Conservation (phyloP, 2,329 filamentous ascomycete genomes). For the Fusarium sp. region DNA sequence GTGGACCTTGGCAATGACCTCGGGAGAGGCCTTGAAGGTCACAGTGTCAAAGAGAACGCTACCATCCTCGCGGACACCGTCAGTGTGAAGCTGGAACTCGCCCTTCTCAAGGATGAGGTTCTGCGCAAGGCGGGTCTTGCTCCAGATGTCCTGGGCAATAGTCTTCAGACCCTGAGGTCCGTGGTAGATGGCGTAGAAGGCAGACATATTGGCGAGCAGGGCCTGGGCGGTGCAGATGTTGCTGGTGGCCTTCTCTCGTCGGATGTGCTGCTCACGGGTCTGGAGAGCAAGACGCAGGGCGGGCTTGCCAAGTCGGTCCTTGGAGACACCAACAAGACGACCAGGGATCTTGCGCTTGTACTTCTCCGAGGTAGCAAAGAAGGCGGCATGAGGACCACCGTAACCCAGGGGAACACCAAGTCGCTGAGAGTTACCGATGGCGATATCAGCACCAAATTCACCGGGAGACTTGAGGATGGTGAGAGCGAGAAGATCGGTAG, state of each 20-base stretch:
- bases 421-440: conserved; percentile 92
- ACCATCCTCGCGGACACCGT: conserved; percentile 69
- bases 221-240: conserved; percentile 98
- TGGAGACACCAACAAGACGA: conserved; percentile 89
- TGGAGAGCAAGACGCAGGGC: conserved; percentile 78
- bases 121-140: conserved; percentile 77
- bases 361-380: conserved; percentile 86
- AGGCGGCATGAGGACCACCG: conserved; percentile 94
- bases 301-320: conserved; percentile 85
- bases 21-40: conserved; percentile 68
- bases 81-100: conserved; percentile 71
- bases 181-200: conserved; percentile 95
- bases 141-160: conserved; percentile 85
- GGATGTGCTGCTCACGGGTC: conserved; percentile 96
- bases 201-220: conserved; percentile 93
- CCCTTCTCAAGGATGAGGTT: conserved; percentile 66
- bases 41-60: conserved; percentile 85
- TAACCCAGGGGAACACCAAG: conserved; percentile 94
- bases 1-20: conserved; percentile 45
- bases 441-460: conserved; percentile 95
- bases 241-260: conserved; percentile 95
- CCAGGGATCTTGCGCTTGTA: conserved; percentile 96
- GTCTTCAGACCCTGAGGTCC: conserved; percentile 86
- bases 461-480: conserved; percentile 91
- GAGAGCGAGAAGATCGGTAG: conserved; percentile 90